Percentiles rank a stretch among this genome's conserved stretches.
Evolutionary conservation across 192 early-diverging fungal genomes (phyloP).

Genomic region (Linnemannia exigua): DNA sequence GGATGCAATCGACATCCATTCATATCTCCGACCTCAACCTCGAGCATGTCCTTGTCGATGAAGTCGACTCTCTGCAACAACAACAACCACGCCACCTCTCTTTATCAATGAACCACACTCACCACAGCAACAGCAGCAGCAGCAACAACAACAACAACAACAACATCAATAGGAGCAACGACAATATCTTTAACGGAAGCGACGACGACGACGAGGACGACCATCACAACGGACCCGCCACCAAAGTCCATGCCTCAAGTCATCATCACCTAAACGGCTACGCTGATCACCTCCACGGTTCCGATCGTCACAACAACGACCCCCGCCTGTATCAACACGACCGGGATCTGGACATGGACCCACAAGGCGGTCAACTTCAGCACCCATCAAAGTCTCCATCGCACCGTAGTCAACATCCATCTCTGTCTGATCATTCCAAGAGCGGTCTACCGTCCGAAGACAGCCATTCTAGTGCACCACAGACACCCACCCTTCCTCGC

Average conservation of each 20-base stretch:
- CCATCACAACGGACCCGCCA: background rate
- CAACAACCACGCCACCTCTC: conserved; percentile 24
- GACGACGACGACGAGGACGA: background rate
- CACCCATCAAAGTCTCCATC: conserved; percentile 5
- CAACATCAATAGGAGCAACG: background rate
- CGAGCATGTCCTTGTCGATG: conserved; percentile 49
- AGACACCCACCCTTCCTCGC: background rate
- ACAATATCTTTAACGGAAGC: too few species aligned
- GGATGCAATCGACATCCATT: conserved; percentile 45
- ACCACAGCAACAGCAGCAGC: background rate
- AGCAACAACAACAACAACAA: background rate
- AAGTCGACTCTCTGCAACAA: conserved; percentile 23
- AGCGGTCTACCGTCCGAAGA: background rate
- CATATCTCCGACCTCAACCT: conserved; percentile 24
- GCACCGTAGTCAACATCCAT: conserved; percentile 1
- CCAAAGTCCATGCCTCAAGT: background rate
- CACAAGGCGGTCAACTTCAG: conserved; percentile 3
- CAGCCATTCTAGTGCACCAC: background rate
- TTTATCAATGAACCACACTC: conserved; percentile 46
- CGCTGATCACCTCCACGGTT: background rate
- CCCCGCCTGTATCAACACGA: background rate
- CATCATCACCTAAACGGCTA: conserved; percentile 1
- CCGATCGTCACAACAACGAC: conserved; percentile 2
- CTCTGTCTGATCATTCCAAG: conserved; percentile 8
- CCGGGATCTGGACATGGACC: conserved; percentile 17